Evolutionary conservation across 768 basidiomycete species (phyloP).

Genomic region (Coprinopsis marcescibilis): DNA sequence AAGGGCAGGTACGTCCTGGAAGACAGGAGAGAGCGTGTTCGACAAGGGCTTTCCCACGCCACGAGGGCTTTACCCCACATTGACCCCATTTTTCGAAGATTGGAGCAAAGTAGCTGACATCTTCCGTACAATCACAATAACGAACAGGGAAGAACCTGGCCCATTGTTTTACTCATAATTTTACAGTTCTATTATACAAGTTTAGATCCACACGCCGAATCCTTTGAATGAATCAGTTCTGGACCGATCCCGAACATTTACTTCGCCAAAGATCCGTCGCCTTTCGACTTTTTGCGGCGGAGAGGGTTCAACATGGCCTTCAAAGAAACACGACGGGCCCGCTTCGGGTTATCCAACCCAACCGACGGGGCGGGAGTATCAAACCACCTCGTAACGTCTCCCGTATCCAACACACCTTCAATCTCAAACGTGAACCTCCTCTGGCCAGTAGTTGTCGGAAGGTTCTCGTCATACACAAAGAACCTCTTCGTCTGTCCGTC

Average conservation of each 20-base stretch:
- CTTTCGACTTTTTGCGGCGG: neutral
- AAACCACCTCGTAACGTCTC: neutral
- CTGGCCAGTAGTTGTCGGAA: neutral
- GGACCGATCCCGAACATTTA: too few species aligned
- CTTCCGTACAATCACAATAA: too few species aligned
- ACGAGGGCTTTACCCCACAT: too few species aligned
- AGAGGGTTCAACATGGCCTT: neutral
- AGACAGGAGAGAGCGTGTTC: too few species aligned
- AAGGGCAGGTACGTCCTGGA: too few species aligned
- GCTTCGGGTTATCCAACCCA: neutral
- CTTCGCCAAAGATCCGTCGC: neutral
- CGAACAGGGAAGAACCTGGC: too few species aligned
- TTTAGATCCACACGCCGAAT: neutral
- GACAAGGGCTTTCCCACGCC: too few species aligned
- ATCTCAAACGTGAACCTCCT: neutral
- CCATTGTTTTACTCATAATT: too few species aligned
- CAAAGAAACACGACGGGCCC: neutral
- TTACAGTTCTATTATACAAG: too few species aligned
- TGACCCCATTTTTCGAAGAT: too few species aligned
- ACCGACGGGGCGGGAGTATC: neutral
- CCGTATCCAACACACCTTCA: slow-evolving; percentile 3
- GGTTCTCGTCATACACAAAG: neutral
- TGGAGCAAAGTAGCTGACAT: too few species aligned
- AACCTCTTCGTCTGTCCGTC: neutral
- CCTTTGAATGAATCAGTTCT: neutral